Evolutionary conservation across 2,329 filamentous ascomycete genomes (phyloP).

Genomic region (Colletotrichum theobromicola): DNA sequence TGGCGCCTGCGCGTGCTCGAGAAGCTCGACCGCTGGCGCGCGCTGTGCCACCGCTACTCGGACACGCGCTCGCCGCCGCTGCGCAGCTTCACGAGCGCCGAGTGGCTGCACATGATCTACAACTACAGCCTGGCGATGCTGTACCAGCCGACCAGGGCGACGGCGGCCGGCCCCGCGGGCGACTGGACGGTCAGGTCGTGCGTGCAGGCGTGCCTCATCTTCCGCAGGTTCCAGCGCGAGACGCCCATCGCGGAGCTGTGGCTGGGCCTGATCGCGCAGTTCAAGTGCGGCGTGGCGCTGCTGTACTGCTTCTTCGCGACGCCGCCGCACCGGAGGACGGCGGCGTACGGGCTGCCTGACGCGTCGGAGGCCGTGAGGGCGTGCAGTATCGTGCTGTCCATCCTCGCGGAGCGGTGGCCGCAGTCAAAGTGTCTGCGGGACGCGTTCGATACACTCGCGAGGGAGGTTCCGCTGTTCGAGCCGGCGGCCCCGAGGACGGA

Average conservation of each 20-base stretch:
- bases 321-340: conserved; percentile 30
- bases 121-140: conserved; percentile 32
- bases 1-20: conserved; percentile 29
- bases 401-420: conserved; percentile 39
- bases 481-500: not conserved
- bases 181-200: conserved; percentile 31
- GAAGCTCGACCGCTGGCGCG: conserved; percentile 29
- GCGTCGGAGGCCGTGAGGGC: conserved; percentile 38
- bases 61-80: conserved; percentile 14
- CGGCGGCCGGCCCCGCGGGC: conserved; percentile 25
- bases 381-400: conserved; percentile 38
- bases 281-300: conserved; percentile 38
- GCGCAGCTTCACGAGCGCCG: conserved; percentile 25
- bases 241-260: conserved; percentile 29
- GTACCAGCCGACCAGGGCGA: conserved; percentile 29
- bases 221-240: conserved; percentile 32
- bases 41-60: conserved; percentile 25
- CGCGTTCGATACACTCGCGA: conserved; percentile 36
- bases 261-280: conserved; percentile 33
- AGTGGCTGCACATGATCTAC: conserved; percentile 35
- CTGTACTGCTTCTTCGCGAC: conserved; percentile 41
- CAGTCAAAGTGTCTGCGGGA: conserved; percentile 37
- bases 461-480: conserved; percentile 21
- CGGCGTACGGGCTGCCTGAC: conserved; percentile 31
- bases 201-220: conserved; percentile 31